Percentiles rank a stretch among this genome's conserved stretches.
Evolutionary conservation across 441 rosid species (phyloP).

Genomic region (Brassica hybrid): DNA sequence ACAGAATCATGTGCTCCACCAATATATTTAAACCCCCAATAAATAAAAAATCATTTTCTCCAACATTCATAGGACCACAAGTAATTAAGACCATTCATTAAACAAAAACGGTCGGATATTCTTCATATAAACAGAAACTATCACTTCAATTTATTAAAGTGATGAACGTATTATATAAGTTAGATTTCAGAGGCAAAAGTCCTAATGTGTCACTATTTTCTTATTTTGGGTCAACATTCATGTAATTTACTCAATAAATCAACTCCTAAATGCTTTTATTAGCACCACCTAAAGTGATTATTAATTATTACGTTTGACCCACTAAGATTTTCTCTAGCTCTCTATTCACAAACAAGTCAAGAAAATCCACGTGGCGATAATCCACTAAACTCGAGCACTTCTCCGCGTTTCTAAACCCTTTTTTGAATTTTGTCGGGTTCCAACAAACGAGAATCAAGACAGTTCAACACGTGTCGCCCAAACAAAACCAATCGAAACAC

Average conservation of each 20-base stretch:
- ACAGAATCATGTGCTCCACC: conserved; percentile 35
- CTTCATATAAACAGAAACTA: neutral
- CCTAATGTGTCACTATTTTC: neutral
- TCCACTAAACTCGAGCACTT: conserved; percentile 11
- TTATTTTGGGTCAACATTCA: conserved; percentile 1
- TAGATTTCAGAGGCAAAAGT: neutral
- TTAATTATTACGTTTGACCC: conserved; percentile 28
- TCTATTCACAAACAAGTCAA: neutral
- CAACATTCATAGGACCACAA: conserved; percentile 30
- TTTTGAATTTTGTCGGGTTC: conserved; percentile 36
- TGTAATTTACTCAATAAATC: conserved; percentile 3
- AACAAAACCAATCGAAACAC: neutral
- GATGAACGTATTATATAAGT: neutral
- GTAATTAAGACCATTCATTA: conserved; percentile 1
- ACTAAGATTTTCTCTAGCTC: neutral
- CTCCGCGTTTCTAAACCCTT: neutral
- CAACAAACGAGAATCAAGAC: neutral
- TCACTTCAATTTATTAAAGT: neutral
- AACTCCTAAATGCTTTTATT: conserved; percentile 13
- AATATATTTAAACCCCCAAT: neutral
- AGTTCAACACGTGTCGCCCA: conserved; percentile 12
- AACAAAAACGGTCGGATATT: neutral
- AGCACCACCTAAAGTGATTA: conserved; percentile 28
- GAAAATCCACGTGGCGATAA: conserved; percentile 31
- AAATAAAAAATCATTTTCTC: neutral